Evolutionary conservation across 441 rosid species (phyloP).

Genomic region (Pelargonium exstipulatum): DNA sequence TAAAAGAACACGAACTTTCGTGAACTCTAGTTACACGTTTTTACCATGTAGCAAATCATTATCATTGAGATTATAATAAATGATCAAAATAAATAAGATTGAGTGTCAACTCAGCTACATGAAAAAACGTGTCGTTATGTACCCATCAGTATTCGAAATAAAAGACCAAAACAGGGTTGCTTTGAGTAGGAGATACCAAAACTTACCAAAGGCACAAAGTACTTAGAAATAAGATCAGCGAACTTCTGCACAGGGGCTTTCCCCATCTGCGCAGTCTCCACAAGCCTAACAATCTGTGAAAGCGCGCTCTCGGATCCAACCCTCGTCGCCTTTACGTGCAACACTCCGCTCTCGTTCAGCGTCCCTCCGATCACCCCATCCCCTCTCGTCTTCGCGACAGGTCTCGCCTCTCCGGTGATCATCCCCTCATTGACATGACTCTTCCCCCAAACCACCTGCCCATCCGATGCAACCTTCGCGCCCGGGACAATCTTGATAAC

Average conservation of each 20-base stretch:
- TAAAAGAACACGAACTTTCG: no score
- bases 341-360: not conserved
- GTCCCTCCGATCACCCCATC: slow-evolving; percentile 4
- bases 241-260: not conserved
- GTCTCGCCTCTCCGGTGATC: not conserved
- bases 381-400: not conserved
- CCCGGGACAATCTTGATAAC: not conserved
- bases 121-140: no score
- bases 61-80: no score
- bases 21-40: no score
- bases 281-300: not conserved
- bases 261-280: not conserved
- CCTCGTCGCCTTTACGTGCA: not conserved
- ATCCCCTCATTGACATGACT: not conserved
- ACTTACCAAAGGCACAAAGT: slow-evolving; percentile 1
- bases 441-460: not conserved
- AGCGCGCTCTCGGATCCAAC: not conserved
- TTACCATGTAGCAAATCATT: no score
- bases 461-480: not conserved
- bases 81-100: no score
- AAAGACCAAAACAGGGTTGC: no score
- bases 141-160: no score
- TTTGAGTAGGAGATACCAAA: no score
- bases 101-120: not conserved
- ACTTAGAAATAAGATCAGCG: not conserved